A percentile compares a stretch with the other conserved stretches of the same genome.
These are phyloP conservation scores for Dendrostoma leiphaemia DNA, from an alignment of 2,329 filamentous ascomycete genomes.

Conservation along the genomic window DNA sequence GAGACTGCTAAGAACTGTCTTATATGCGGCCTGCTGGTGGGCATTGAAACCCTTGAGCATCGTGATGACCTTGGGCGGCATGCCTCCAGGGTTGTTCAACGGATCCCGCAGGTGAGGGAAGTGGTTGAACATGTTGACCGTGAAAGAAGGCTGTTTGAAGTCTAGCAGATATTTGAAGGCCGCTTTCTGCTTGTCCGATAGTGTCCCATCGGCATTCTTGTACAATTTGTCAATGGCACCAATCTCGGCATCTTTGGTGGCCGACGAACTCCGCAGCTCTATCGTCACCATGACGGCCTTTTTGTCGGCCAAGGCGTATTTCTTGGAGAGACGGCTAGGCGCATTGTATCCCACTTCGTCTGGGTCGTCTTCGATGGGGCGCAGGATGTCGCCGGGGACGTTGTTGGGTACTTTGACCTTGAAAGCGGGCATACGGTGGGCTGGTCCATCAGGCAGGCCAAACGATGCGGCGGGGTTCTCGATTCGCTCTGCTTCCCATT, in stretches of 20 bases:
- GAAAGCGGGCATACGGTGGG: conserved; percentile 11
- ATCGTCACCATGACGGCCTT: conserved; percentile 12
- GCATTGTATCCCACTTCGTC: background rate
- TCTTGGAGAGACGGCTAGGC: background rate
- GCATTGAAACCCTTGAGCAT: conserved; percentile 33
- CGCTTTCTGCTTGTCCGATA: conserved; percentile 18
- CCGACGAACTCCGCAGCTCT: conserved; percentile 8
- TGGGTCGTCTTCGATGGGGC: conserved; percentile 11
- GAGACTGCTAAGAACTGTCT: conserved; percentile 33
- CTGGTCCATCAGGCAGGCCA: conserved; percentile 8
- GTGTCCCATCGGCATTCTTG: background rate
- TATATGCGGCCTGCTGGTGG: conserved; percentile 37
- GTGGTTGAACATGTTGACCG: conserved; percentile 21
- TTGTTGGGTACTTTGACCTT: conserved; percentile 13
- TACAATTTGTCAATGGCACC: conserved; percentile 12
- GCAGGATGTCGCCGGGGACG: background rate
- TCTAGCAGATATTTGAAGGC: conserved; percentile 23
- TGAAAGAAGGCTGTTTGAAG: conserved; percentile 20
- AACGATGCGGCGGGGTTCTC: conserved; percentile 15
- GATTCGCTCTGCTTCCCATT: conserved; percentile 15
- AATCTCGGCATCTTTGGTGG: conserved; percentile 16
- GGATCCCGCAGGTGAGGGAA: conserved; percentile 24
- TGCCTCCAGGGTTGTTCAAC: background rate
- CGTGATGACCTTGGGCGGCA: conserved; percentile 19
- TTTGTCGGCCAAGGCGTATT: conserved; percentile 7